phyloP scores from a whole-genome alignment of 306 rosid species.

The Trifolium pratense region DNA sequence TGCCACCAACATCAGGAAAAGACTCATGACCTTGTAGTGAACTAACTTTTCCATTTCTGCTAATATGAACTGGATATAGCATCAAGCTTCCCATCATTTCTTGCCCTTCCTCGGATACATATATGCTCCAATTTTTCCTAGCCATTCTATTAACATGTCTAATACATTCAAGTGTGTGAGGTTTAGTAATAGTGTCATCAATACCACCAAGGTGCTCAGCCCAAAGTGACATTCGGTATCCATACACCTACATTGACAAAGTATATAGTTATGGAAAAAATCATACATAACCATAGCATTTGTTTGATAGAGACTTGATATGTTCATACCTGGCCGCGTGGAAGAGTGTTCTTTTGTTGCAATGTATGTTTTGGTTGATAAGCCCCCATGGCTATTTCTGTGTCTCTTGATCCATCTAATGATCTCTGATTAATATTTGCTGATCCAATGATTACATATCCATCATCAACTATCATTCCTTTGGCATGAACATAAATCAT shows the following conservation, averaged over 20 bases:
- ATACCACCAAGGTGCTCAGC: slow-evolving; percentile 61
- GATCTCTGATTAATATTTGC: slow-evolving; percentile 85
- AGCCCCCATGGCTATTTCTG: slow-evolving; percentile 83
- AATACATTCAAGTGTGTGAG: slow-evolving; percentile 56
- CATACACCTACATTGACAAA: slow-evolving; percentile 56
- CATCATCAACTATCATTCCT: slow-evolving; percentile 78
- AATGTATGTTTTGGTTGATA: slow-evolving; percentile 72
- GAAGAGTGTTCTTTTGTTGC: slow-evolving; percentile 57
- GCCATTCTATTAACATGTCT: slow-evolving; percentile 53
- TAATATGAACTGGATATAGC: slow-evolving; percentile 63
- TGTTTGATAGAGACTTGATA: background rate
- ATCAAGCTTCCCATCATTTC: slow-evolving; percentile 63
- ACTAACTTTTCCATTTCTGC: slow-evolving; percentile 59
- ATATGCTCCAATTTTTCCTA: slow-evolving; percentile 53
- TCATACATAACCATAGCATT: background rate
- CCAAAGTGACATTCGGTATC: slow-evolving; percentile 78
- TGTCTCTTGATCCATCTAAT: slow-evolving; percentile 81
- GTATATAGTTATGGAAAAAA: background rate
- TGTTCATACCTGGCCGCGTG: slow-evolving; percentile 66
- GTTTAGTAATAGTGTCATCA: slow-evolving; percentile 50
- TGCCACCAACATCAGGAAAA: slow-evolving; percentile 81
- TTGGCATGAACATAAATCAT: slow-evolving; percentile 81
- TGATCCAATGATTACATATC: slow-evolving; percentile 69
- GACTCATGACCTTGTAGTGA: slow-evolving; percentile 50
- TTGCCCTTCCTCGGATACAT: slow-evolving; percentile 51